These are phyloP conservation scores for Coniochaeta sp. DNA, from an alignment of 2,329 filamentous ascomycete species.

Conservation along the genomic window DNA sequence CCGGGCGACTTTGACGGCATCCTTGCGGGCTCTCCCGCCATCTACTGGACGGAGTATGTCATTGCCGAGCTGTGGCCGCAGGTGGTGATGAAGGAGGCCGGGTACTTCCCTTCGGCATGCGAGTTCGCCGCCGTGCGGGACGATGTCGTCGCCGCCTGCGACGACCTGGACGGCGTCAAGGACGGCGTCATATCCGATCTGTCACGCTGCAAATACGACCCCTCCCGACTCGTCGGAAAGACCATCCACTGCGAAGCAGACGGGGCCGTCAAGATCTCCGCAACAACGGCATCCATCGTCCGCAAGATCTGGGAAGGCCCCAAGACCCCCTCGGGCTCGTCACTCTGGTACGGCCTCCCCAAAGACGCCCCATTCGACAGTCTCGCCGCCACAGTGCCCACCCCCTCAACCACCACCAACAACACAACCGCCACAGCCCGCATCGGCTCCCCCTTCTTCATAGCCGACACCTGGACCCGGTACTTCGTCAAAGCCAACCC, in stretches of 20 bases:
- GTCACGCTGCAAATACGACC: slow-evolving; percentile 25
- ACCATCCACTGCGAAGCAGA: slow-evolving; percentile 3
- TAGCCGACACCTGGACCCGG: slow-evolving; percentile 2
- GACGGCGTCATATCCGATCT: slow-evolving; percentile 35
- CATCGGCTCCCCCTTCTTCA: neutral
- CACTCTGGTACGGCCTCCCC: slow-evolving; percentile 10
- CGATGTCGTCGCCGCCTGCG: slow-evolving; percentile 33
- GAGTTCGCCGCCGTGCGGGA: slow-evolving; percentile 18
- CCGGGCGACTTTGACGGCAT: slow-evolving; percentile 43
- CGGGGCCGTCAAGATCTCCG: neutral
- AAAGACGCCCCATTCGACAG: slow-evolving; percentile 6
- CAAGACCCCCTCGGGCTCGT: slow-evolving; percentile 2
- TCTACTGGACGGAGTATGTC: slow-evolving; percentile 1
- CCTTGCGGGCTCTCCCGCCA: slow-evolving; percentile 28
- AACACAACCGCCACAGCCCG: neutral
- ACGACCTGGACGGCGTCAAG: slow-evolving; percentile 31
- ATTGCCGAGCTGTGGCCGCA: slow-evolving; percentile 24
- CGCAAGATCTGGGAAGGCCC: slow-evolving; percentile 10
- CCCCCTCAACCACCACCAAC: too few species aligned
- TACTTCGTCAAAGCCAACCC: slow-evolving; percentile 8
- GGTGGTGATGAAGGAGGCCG: slow-evolving; percentile 13
- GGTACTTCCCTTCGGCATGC: slow-evolving; percentile 14
- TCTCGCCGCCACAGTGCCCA: slow-evolving; percentile 3
- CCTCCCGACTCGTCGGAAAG: slow-evolving; percentile 16
- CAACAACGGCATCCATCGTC: slow-evolving; percentile 5